Base-by-base conservation (phyloP, 306 rosid genomes). In the Pterocarpus santalinus region DNA sequence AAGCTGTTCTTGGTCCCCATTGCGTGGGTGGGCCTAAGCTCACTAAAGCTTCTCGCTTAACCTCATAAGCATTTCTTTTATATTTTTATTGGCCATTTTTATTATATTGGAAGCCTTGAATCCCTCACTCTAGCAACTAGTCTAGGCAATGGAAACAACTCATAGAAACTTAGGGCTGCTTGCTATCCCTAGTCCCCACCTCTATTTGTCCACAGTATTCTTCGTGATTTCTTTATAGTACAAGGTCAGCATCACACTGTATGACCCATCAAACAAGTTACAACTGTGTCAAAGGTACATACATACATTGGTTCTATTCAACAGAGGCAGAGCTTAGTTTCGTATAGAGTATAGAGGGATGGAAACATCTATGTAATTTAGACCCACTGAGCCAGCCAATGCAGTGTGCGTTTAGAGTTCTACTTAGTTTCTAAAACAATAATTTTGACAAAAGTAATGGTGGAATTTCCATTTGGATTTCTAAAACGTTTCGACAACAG, bases 1-100 rank as follows among this genome's bases (percentile, higher is more conserved):
- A 17, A 5, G 16, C 6, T 32, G 69, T 63, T 38, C 12, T 39
- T 80, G 79, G 78, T 72, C 73, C 67, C 76, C 57, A 10, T 22
- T 5, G 34, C 35, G 33, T 64, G 16, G 5, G 38, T 80, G 78
- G 62, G 33, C 32, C 32, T 10, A 16, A 2, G 39, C 57, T 47
- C 53, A 47, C 53, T 46, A 47, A 47, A 47, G 4, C 4, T 47
- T 47, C 14, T 47, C 14, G 53, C 3, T 47, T 12, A 47, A 13
- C 53, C 53, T 12, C 41, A 38, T 4, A 38, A 38, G 41, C 41
- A 4, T 38, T 38, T 38, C 53, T 47, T 47, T 47, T 43, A 43
- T 5, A 5, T 4, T 47, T 47, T 47, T 47, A 1, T 11, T 47
- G 51, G 3, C 52, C 52, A 1, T 47, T 13, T 47, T 4, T 33